Base-by-base conservation (phyloP, 2,329 filamentous ascomycete species). In the Dothiorella sarmentorum region DNA sequence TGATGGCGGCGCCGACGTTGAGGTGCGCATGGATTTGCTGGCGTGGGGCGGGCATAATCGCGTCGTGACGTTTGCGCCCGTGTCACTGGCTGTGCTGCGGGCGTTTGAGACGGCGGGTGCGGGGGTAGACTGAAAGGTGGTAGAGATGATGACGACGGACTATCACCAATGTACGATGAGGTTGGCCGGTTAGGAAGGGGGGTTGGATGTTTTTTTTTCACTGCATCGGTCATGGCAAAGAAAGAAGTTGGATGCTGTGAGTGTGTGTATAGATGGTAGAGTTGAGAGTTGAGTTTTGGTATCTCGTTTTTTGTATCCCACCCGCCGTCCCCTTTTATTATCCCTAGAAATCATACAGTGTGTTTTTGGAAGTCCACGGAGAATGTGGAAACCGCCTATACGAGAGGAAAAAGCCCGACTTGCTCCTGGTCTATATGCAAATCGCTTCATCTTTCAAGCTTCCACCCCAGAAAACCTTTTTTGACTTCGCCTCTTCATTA, bases 41-140 rank as follows among this genome's bases (percentile, higher is more conserved):
- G 67, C 73, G 63, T 73, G 69, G 63, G 78, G 78, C 11, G 76
- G 85, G 5, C 89, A 92, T 68, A 91, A 90, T 67, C 76, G 82
- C 52, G 79, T 91, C 37, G 81, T 89, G 69, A 82, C 82, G 6
- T 88, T 83, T 67, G 80, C 85, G 1, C 80, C 85, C 3, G 82
- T 90, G 15, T 71, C 81, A 7, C 72, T 88, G 37, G 87, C 86
- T 2, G 79, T 89, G 0, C 80, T 86, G 76, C 80, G 85, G 60
- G 83, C 83, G 1, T 90, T 90, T 70, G 82, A 82, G 4, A 40
- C 38, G 11, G 45, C 47, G 7, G 33, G 63, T 5, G 52, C 58
- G 37, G 7, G 26, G 10, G 9, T 18, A 1, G 45, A 27, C 13
- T 49, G 10, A 27, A 26, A 17, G 15, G 13, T 7, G 17, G 13